These are phyloP conservation scores for Verbena officinalis DNA, from an alignment of 257 asterid species.

Conservation along the genomic window DNA sequence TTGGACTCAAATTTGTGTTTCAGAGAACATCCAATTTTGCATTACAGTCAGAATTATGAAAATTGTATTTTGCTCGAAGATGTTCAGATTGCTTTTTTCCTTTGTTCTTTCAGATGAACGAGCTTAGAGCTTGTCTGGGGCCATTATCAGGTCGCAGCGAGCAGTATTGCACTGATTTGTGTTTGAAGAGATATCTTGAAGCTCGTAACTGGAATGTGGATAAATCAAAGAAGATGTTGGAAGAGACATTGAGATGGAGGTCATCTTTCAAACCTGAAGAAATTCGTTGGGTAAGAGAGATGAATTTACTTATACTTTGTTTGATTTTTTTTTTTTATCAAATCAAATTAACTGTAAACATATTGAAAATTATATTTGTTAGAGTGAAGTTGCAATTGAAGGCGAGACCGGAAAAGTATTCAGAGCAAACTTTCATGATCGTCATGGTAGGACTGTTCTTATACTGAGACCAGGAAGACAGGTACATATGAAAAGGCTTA, in stretches of 20 bases:
- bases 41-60: too few relatives aligned
- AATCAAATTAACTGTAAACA: conserved; percentile 1
- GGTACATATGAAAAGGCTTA: conserved; percentile 40
- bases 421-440: conserved; percentile 86
- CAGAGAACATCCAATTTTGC: too few relatives aligned
- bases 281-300: conserved; percentile 82
- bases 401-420: conserved; percentile 91
- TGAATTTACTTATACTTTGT: neutral
- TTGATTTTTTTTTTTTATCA: neutral
- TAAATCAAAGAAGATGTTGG: conserved; percentile 87
- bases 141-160: conserved; percentile 65
- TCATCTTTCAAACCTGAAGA: conserved; percentile 86
- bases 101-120: conserved; percentile 57
- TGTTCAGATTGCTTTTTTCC: conserved; percentile 12
- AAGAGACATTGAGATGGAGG: conserved; percentile 93
- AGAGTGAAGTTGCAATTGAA: conserved; percentile 82
- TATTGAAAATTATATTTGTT: conserved; percentile 26
- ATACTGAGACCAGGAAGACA: conserved; percentile 88
- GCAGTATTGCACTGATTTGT: conserved; percentile 77
- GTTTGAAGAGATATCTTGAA: conserved; percentile 83
- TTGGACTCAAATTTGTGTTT: too few relatives aligned
- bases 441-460: conserved; percentile 83
- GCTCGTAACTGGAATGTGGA: conserved; percentile 89
- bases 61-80: conserved; percentile 10
- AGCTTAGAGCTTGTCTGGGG: conserved; percentile 72